Base-by-base conservation (phyloP, 805 yeast species). In the Hanseniaspora osmophila region DNA sequence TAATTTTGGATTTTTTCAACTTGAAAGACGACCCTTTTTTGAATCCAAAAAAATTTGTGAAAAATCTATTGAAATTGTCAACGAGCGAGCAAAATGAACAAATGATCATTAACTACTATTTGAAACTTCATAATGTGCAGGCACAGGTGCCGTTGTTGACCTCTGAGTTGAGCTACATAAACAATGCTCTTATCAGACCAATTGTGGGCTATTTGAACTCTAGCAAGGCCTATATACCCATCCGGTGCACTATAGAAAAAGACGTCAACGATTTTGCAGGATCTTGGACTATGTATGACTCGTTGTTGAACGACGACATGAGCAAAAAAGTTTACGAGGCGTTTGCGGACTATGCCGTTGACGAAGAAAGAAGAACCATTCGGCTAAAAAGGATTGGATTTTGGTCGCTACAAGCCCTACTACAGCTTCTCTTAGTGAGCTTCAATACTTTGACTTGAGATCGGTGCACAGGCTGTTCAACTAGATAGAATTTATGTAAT, bases 171-270 rank as follows among this genome's bases (percentile, higher is more conserved):
- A 82, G 90, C n/a, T 88, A 90, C 54, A 77, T 87, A 51, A 92
- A 92, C 63, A 83, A 82, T 60, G 96, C 98, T 0, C 67, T 92
- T 47, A 82, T 92, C 44, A 69, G 95, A 50, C 98, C 98, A 0
- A 88, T 92, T 58, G 95, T 92, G 19, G 96, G 88, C 1, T 92
- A 90, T 61, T 90, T 92, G 59, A 92, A 92, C 59, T 82, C 92
- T 33, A 74, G 84, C 48, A 84, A 84, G 56, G 43, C 44, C 3
- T 84, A 80, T 56, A 88, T 92, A 48, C 96, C 95, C 40, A 78
- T 90, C 48, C 71, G 78, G 49, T 85, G 95, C 57, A 75, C 86
- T 3, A 78, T 92, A 9, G 80, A 81, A 32, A 92, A 92, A 58
- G 73, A 76, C 40, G 63, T 87, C 18, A 67, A 70, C 27, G 98